A percentile compares a stretch with the other conserved stretches of the same genome.
These are phyloP conservation scores for Fusarium odoratissimum DNA, from an alignment of 2,329 filamentous ascomycete genomes.

Conservation along the genomic window DNA sequence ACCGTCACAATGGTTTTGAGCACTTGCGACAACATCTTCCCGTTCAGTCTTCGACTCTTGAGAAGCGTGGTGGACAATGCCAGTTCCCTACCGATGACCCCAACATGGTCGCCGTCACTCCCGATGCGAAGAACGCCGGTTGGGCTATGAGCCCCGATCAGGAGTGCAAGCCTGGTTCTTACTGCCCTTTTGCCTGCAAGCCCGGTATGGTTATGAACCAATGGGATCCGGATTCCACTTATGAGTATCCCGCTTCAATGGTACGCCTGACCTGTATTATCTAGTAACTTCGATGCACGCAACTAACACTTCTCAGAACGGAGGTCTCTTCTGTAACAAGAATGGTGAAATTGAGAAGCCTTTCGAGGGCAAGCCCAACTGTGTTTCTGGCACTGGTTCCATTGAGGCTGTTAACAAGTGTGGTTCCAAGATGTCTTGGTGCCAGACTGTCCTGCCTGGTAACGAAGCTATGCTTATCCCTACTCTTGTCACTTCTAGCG, in stretches of 20 bases:
- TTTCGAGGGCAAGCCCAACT: constrained; percentile 75
- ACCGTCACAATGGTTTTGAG: constrained; percentile 53
- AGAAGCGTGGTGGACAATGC: constrained; percentile 69
- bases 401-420: constrained; percentile 75
- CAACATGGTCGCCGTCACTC: constrained; percentile 76
- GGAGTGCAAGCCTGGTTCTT: constrained; percentile 72
- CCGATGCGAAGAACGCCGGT: constrained; percentile 72
- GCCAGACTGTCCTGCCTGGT: constrained; percentile 82
- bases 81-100: constrained; percentile 71
- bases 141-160: constrained; percentile 86
- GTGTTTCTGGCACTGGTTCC: constrained; percentile 74
- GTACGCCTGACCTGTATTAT: constrained; percentile 56
- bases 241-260: constrained; percentile 77
- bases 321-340: constrained; percentile 78
- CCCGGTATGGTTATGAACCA: constrained; percentile 81
- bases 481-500: constrained; percentile 69
- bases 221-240: constrained; percentile 79
- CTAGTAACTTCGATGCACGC: not conserved
- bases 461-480: constrained; percentile 87
- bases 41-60: constrained; percentile 47
- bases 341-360: constrained; percentile 75
- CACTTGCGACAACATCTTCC: constrained; percentile 49
- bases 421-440: constrained; percentile 73
- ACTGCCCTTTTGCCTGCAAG: constrained; percentile 82
- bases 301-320: constrained; percentile 63